Evolutionary conservation across 306 rosid species (phyloP), one percentile per base, ranked within the genome.

Genomic region (Sophora flavescens): DNA sequence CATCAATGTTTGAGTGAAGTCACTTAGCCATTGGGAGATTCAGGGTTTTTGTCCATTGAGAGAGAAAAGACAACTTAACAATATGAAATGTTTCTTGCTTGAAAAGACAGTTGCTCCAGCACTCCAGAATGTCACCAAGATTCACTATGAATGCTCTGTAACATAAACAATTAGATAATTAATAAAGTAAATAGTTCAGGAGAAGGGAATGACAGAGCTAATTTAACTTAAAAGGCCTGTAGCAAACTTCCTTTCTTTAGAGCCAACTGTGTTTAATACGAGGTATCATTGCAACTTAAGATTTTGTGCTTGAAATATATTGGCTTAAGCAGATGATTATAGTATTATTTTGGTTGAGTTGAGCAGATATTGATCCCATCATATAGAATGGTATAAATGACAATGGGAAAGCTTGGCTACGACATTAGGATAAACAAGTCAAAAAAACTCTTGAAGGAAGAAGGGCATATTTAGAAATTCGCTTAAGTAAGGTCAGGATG

Each of bases 111-210:
- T 92, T 95, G 87, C 48, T 42, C 48, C 48, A 42, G 96, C 22
- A 22, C 85, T 95, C 98, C 53, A 95, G 84, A 97, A 95, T 90
- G 89, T 95, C 97, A 32, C 98, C 98, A 63, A 95, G 91, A 76
- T 95, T 95, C 81, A 95, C 97, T 70, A 95, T 80, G 70, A 95
- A 95, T 32, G 96, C 91, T 11, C 98, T 95, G 92, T 74, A 81
- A 71, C 80, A 79, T 56, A 42, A 79, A 66, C 36, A 66, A 26
- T 33, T 7, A 44, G 33, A 39, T 3, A 38, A 61, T 8, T 42
- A 42, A 71, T 69, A 35, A 59, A 39, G 68, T 11, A 30, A 28
- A 22, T 39, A 35, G 39, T 22, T 74, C 47, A 13, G 17, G 9
- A 32, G 38, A 74, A 18, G 59, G 39, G 26, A 44, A 17, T 33